A percentile compares a stretch with the other conserved stretches of the same genome.
phyloP scores from a whole-genome alignment of 805 yeast genomes.

The Candida ponderosae region DNA sequence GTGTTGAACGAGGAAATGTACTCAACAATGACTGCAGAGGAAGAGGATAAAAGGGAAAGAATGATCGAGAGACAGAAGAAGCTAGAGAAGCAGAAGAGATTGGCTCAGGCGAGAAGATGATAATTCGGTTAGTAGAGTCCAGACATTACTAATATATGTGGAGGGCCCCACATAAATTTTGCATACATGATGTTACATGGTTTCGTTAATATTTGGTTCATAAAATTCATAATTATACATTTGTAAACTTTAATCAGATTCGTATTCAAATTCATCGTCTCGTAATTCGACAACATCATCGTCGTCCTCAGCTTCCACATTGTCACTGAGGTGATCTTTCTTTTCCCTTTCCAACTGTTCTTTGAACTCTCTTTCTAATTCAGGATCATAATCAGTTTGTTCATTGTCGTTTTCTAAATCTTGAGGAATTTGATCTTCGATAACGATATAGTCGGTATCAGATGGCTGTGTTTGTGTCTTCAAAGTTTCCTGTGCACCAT shows the following conservation, averaged over 20 bases:
- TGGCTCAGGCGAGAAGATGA: slow-evolving; percentile 9
- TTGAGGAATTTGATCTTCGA: no score
- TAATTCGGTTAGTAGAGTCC: background rate
- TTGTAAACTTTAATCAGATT: slow-evolving; percentile 17
- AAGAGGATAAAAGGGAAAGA: slow-evolving; percentile 72
- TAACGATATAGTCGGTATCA: no score
- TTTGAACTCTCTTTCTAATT: slow-evolving; percentile 8
- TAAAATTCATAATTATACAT: background rate
- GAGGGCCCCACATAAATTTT: background rate
- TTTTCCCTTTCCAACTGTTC: slow-evolving; percentile 8
- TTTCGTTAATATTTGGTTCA: background rate
- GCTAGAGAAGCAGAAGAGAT: slow-evolving; percentile 34
- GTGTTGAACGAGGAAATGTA: slow-evolving; percentile 74
- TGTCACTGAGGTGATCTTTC: no score
- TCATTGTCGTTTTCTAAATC: no score
- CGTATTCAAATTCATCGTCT: slow-evolving; percentile 34
- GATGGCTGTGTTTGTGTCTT: no score
- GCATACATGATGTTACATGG: no score
- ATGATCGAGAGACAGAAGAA: slow-evolving; percentile 44
- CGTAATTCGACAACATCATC: slow-evolving; percentile 10
- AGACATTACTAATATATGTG: background rate
- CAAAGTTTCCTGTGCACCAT: no score
- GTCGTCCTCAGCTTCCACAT: background rate
- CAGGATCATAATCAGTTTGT: slow-evolving; percentile 6
- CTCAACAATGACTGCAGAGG: slow-evolving; percentile 58